These are phyloP conservation scores for Globisporangium middletonii DNA, from an alignment of 352 stramenopile species.

Conservation along the genomic window DNA sequence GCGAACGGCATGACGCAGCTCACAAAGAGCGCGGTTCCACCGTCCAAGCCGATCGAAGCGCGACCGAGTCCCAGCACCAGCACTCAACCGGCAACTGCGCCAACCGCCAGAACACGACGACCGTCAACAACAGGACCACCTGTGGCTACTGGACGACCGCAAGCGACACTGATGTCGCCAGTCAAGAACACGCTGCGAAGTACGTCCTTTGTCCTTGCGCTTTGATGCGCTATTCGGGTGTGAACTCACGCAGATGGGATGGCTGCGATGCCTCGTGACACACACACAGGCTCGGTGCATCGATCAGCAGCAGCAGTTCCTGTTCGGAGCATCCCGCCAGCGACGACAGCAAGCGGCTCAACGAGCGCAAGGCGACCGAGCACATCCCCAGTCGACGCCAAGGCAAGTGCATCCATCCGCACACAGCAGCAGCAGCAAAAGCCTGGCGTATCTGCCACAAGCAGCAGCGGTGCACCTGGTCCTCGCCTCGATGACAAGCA, in stretches of 20 bases:
- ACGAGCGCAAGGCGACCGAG: neutral
- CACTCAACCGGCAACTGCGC: neutral
- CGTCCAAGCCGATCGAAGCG: constrained; percentile 32
- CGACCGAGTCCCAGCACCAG: neutral
- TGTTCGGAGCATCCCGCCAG: neutral
- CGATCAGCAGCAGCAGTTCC: constrained; percentile 1
- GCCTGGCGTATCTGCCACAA: neutral
- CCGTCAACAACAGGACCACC: neutral
- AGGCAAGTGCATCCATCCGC: neutral
- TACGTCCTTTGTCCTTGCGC: constrained; percentile 1
- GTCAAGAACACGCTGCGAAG: constrained; percentile 14
- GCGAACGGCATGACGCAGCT: constrained; percentile 35
- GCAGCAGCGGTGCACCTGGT: neutral
- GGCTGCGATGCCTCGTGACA: too few relatives aligned
- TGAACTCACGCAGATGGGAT: too few relatives aligned
- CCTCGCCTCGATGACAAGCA: constrained; percentile 46
- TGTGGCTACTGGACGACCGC: neutral
- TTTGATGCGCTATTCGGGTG: neutral
- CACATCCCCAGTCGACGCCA: neutral
- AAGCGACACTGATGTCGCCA: constrained; percentile 3
- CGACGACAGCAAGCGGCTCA: neutral
- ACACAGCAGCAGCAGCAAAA: neutral
- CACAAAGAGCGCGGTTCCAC: constrained; percentile 21
- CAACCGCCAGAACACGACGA: constrained; percentile 4
- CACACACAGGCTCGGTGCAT: neutral